Evolutionary conservation across 176 grass and related monocot species (phyloP).

Genomic region (Poa annua): DNA sequence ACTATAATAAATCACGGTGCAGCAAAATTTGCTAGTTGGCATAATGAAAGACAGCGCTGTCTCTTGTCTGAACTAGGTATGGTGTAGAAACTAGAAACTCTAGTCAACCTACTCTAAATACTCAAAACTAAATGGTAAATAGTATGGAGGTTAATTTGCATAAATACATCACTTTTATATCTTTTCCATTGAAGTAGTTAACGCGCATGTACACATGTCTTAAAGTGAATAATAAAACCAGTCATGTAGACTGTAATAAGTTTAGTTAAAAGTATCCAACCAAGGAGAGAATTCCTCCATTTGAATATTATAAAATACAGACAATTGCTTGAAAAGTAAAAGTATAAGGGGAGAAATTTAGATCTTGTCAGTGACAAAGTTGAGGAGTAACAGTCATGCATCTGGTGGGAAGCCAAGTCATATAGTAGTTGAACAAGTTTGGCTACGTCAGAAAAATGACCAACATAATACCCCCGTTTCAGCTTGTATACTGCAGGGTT

Average conservation of each 20-base stretch:
- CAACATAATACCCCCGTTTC: background rate
- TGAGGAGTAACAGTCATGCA: constrained; percentile 11
- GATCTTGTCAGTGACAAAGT: background rate
- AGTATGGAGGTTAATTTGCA: constrained; percentile 31
- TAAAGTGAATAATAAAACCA: constrained; percentile 11
- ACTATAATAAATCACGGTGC: background rate
- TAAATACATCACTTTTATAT: background rate
- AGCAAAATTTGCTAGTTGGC: constrained; percentile 4
- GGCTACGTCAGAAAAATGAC: background rate
- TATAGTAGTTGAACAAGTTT: background rate
- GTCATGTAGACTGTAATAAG: background rate
- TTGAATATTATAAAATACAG: background rate
- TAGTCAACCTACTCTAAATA: background rate
- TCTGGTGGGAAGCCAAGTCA: background rate
- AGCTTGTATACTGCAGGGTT: constrained; percentile 3
- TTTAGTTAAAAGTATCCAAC: background rate
- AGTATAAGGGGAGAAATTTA: background rate
- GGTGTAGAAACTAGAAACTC: constrained; percentile 19
- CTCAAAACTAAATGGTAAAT: constrained; percentile 1
- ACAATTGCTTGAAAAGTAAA: background rate
- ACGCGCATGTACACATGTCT: background rate
- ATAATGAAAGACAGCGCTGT: background rate
- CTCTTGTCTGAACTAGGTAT: background rate
- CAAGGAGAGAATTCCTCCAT: constrained; percentile 20
- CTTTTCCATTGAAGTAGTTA: background rate